A percentile compares a stretch with the other conserved stretches of the same genome.
These are phyloP conservation scores for Pseudohyphozyma bogoriensis DNA, from an alignment of 768 basidiomycete genomes.

Conservation along the genomic window DNA sequence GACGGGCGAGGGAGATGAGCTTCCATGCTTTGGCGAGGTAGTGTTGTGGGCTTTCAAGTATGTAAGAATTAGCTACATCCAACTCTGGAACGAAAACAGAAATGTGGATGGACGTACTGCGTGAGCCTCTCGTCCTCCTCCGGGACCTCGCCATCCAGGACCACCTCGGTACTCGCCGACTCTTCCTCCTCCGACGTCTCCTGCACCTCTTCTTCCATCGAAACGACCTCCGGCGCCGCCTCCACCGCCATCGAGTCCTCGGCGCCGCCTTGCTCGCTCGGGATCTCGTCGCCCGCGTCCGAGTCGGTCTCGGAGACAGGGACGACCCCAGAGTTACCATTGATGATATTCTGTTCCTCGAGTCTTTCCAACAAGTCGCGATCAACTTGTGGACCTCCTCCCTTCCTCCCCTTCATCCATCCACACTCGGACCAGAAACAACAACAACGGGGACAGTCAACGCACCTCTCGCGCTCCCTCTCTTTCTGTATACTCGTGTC, in stretches of 20 bases:
- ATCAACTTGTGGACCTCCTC: background rate
- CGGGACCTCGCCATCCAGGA: background rate
- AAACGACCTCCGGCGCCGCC: too few relatives aligned
- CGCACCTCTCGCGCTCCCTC: background rate
- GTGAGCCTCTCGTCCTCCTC: background rate
- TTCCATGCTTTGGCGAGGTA: too few relatives aligned
- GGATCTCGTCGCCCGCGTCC: background rate
- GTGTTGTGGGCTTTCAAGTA: too few relatives aligned
- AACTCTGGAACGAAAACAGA: too few relatives aligned
- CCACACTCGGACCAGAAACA: too few relatives aligned
- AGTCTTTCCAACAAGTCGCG: background rate
- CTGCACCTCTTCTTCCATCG: too few relatives aligned
- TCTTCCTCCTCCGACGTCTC: background rate
- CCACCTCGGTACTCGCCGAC: background rate
- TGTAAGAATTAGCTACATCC: too few relatives aligned
- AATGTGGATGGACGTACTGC: background rate
- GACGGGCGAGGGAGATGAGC: background rate
- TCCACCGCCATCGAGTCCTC: background rate
- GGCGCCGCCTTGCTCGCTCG: background rate
- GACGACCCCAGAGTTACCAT: background rate
- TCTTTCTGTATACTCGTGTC: background rate
- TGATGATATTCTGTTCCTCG: background rate
- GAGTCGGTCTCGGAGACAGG: background rate
- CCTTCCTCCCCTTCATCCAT: background rate
- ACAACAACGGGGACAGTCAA: too few relatives aligned